Conservation (phyloP, 140 eudicot genomes). For the Flaveria floridana region DNA sequence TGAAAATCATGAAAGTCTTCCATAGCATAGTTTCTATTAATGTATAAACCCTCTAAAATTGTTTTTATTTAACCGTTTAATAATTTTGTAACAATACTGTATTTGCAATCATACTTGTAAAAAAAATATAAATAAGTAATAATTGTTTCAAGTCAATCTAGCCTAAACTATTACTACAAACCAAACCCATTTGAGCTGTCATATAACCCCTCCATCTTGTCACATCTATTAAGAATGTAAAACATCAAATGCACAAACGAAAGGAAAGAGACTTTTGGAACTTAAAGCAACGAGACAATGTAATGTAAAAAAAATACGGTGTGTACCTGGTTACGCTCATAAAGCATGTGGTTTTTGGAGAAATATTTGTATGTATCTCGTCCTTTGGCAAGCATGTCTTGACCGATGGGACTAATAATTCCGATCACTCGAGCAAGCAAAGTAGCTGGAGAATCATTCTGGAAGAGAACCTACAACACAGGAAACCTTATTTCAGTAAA, state of each 20-base stretch:
- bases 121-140: not conserved
- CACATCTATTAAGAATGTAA: not conserved
- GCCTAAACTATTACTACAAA: not conserved
- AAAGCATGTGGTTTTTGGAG: conserved; percentile 96
- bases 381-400: conserved; percentile 91
- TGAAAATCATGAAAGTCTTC: not conserved
- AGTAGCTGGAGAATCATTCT: conserved; percentile 98
- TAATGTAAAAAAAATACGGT: not conserved
- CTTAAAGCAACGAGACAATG: conserved; percentile 10
- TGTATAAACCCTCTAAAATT: conserved; percentile 2
- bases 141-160: not conserved
- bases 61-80: not conserved
- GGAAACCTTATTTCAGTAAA: conserved; percentile 7
- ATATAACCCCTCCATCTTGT: not conserved
- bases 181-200: not conserved
- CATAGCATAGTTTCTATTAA: conserved; percentile 10
- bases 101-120: conserved; percentile 9
- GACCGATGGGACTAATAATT: conserved; percentile 78
- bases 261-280: not conserved
- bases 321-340: conserved; percentile 94
- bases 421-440: conserved; percentile 95
- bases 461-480: conserved; percentile 78
- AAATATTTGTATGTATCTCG: conserved; percentile 89
- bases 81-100: not conserved
- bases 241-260: conserved; percentile 12